Evolutionary conservation across 331 rosid species (phyloP), one percentile per base, ranked within the genome.

Genomic region (Prunus yedoensis): DNA sequence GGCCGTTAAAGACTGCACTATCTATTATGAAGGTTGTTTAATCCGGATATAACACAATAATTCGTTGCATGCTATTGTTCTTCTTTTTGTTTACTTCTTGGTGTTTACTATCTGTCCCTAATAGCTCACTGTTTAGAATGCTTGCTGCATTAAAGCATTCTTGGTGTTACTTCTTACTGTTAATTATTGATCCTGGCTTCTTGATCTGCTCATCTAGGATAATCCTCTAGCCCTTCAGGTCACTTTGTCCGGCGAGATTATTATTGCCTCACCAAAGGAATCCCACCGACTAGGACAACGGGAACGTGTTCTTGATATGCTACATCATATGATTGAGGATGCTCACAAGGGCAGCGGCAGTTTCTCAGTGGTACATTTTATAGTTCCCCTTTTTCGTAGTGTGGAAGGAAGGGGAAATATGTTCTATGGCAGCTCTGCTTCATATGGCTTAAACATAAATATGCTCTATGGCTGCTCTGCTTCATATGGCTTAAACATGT

Each of bases 291-390:
- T 82, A 74, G 97, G 93, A 78, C 99, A 91, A 84, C 89, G 95
- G 85, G 99, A 90, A 73, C 99, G 99, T 65, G 97, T 96, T 81
- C 91, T 91, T 79, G 96, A 87, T 76, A 86, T 94, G 86, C 89
- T 94, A 75, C 97, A 94, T 84, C 96, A 91, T 78, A 94, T 94
- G 96, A 89, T 94, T 87, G 99, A 94, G 83, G 97, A 91, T 84
- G 99, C 99, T 73, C 99, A 91, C 78, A 83, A 67, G 83, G 99
- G 94, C 75, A 91, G 81, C 90, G 97, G 7, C 99, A 94, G 84
- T 94, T 94, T 86, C 87, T 94, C n/a, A 94, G 99, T 66, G 99
- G 99, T 94, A 85, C 62, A 3, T 68, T 56, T 52, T 67, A 76
- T 61, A 20, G 65, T 81, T 35, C 32, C 54, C 70, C 28, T 54